phyloP scores from a whole-genome alignment of 768 basidiomycete genomes.

The Hortiboletus campestris region DNA sequence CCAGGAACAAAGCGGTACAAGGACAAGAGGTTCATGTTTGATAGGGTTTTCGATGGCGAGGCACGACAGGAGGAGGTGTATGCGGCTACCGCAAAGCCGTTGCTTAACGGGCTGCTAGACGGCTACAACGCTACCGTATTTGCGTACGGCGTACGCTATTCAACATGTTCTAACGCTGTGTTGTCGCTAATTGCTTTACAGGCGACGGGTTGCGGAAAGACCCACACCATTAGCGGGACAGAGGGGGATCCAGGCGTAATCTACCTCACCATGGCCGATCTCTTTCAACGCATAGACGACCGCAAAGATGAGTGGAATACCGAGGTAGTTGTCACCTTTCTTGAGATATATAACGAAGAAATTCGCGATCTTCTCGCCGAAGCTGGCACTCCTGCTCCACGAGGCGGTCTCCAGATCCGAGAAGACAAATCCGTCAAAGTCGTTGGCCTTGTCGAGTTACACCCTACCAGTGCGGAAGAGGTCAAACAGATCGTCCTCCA shows the following conservation, averaged over 20 bases:
- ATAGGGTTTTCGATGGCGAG: constrained; percentile 83
- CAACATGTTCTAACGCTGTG: background rate
- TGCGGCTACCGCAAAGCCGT: constrained; percentile 77
- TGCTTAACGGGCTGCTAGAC: constrained; percentile 82
- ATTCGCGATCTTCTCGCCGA: constrained; percentile 93
- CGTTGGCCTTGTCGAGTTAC: constrained; percentile 76
- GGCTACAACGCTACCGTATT: constrained; percentile 98
- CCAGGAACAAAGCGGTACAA: constrained; percentile 93
- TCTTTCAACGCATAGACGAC: constrained; percentile 91
- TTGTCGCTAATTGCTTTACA: constrained; percentile 34
- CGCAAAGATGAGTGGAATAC: constrained; percentile 80
- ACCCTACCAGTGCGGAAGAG: constrained; percentile 81
- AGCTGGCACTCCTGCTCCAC: constrained; percentile 53
- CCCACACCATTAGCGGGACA: constrained; percentile 96
- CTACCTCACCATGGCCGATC: constrained; percentile 94
- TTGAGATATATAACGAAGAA: constrained; percentile 99
- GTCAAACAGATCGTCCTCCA: constrained; percentile 91
- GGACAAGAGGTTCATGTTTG: constrained; percentile 96
- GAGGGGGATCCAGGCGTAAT: constrained; percentile 88
- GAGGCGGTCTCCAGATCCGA: constrained; percentile 88
- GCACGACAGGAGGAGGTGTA: constrained; percentile 86
- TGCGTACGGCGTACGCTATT: constrained; percentile 86
- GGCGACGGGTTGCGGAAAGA: constrained; percentile 99
- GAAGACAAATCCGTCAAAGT: constrained; percentile 95
- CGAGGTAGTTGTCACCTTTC: constrained; percentile 89